A percentile compares a stretch with the other conserved stretches of the same genome.
phyloP scores from a whole-genome alignment of 495 filamentous ascomycete species.

The Hyaloscypha finlandica region DNA sequence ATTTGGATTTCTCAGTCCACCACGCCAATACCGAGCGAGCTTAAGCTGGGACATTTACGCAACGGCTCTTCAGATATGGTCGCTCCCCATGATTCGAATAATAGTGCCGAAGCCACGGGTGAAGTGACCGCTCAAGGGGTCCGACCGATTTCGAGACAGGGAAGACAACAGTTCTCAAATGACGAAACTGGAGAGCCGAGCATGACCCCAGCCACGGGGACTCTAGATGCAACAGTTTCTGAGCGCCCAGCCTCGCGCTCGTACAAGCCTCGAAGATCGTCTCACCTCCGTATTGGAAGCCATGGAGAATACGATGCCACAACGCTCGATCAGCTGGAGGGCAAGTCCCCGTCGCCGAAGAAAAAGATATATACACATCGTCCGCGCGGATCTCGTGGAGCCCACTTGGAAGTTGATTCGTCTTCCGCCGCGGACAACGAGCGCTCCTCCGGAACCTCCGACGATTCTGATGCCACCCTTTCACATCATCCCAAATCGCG shows the following conservation, averaged over 20 bases:
- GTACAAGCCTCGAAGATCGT: conserved; percentile 41
- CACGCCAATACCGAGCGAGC: conserved; percentile 45
- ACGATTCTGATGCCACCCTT: conserved; percentile 40
- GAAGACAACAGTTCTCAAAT: not conserved
- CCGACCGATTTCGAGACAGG: conserved; percentile 11
- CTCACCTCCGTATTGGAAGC: conserved; percentile 37
- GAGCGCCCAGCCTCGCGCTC: not conserved
- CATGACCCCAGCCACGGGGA: not conserved
- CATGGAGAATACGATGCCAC: conserved; percentile 36
- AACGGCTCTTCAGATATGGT: conserved; percentile 18
- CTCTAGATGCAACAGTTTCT: not conserved
- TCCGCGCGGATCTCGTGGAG: conserved; percentile 21
- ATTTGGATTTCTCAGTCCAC: conserved; percentile 79
- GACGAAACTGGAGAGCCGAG: not conserved
- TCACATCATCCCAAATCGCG: conserved; percentile 16
- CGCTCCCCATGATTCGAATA: conserved; percentile 16
- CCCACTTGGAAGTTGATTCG: conserved; percentile 15
- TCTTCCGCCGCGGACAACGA: conserved; percentile 34
- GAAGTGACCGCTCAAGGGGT: not conserved
- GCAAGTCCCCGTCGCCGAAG: conserved; percentile 25
- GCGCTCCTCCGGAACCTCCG: conserved; percentile 38
- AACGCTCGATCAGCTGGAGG: conserved; percentile 40
- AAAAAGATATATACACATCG: conserved; percentile 33
- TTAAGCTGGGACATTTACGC: conserved; percentile 27
- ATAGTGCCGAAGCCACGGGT: conserved; percentile 8